Base-by-base conservation (phyloP, 2,329 filamentous ascomycete species). In the Fusarium dimerum region DNA sequence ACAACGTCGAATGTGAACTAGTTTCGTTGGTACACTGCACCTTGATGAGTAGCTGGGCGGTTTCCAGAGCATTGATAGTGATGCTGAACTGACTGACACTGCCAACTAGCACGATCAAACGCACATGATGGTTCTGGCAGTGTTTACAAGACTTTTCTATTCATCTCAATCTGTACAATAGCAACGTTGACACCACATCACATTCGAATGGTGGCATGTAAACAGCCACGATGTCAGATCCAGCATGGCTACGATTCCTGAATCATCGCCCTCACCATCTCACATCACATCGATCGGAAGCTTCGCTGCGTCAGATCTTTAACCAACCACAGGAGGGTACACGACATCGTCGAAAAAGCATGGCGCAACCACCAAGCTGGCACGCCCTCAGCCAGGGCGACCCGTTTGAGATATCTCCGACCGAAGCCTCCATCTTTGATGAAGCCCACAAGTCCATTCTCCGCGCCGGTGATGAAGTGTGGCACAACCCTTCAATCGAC, bases 401-500 rank as follows among this genome's bases (percentile, higher is more conserved):
- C 17, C 34, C 51, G n/a, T 42, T 20, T n/a, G 18, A 46, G 30
- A n/a, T 40, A 26, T 45, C 45, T 40, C 40, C 26, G 11, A 12
- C 15, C 9, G 7, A 43, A 11, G 54, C 47, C 20, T 17, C 41
- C 2, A 32, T 12, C 4, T 42, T 60, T 16, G 52, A 60, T 26
- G 51, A 52, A 26, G 50, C 46, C 18, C 60, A 63, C 40, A 57
- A 52, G 29, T 18, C 56, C 9, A 53, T 63, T 43, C 46, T 54
- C 43, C 57, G 46, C 11, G 56, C 45, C 43, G 48, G 40, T 8
- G 64, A 70, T 15, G 45, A 59, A 17, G 54, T 64, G 3, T 73
- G 72, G 66, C 69, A 75, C 45, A 74, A 70, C n/a, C 76, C 76
- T 7, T 74, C 70, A 8, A 47, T 78, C 36, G 64, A 74, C 40